Conservation (phyloP, 1,284 basidiomycete genomes). For the Apiotrichum gamsii region DNA sequence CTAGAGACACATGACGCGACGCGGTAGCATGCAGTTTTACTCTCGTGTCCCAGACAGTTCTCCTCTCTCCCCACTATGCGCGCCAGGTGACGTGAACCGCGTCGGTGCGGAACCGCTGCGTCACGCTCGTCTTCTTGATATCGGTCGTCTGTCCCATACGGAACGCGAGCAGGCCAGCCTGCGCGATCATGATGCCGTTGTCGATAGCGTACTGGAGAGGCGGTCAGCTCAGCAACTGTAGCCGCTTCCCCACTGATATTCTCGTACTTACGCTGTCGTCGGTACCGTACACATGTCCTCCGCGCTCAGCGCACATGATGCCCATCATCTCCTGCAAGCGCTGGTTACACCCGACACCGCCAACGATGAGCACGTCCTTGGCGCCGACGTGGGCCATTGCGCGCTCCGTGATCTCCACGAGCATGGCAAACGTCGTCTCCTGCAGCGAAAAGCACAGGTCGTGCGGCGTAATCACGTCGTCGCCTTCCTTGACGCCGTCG, state of each 20-base stretch:
- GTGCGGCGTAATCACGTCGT: constrained; percentile 78
- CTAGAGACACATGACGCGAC: not conserved
- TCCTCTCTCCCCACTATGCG: constrained; percentile 29
- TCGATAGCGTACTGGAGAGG: constrained; percentile 91
- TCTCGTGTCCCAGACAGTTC: too few species aligned
- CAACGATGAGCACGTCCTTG: constrained; percentile 93
- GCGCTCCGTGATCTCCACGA: constrained; percentile 97
- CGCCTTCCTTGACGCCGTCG: constrained; percentile 21
- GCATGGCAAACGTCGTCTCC: constrained; percentile 96
- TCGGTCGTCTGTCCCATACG: constrained; percentile 85
- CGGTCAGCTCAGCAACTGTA: not conserved
- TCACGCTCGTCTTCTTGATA: constrained; percentile 73
- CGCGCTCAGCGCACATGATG: constrained; percentile 86
- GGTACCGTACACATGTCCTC: constrained; percentile 86
- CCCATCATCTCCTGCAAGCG: constrained; percentile 98
- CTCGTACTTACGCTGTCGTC: constrained; percentile 70
- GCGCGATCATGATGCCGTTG: constrained; percentile 99
- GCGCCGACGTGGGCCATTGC: constrained; percentile 99
- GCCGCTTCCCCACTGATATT: not conserved
- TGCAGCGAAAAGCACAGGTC: constrained; percentile 96
- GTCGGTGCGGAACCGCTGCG: constrained; percentile 65
- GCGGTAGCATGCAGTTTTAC: too few species aligned
- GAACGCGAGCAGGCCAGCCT: constrained; percentile 85
- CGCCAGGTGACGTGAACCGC: constrained; percentile 85
- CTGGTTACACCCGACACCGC: constrained; percentile 95